phyloP scores from a whole-genome alignment of 371 early-diverging fungal genomes.

The Mucor irregularis region DNA sequence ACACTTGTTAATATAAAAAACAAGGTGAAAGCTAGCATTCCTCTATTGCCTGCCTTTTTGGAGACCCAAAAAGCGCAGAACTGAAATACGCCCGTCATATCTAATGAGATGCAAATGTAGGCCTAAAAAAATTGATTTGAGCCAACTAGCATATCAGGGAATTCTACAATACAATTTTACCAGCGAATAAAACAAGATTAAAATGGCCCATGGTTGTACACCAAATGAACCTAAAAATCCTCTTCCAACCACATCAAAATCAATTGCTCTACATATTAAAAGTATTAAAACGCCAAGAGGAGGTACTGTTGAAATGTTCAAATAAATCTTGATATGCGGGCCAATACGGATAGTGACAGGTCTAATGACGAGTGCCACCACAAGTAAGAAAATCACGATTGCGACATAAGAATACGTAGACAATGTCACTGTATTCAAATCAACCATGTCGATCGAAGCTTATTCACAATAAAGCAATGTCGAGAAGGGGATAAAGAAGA shows the following conservation, averaged over 20 bases:
- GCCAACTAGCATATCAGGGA: no score
- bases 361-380: conserved; percentile 52
- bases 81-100: conserved; percentile 76
- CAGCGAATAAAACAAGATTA: conserved; percentile 76
- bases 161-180: conserved; percentile 42
- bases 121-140: no score
- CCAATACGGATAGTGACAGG: conserved; percentile 49
- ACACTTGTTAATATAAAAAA: conserved; percentile 71
- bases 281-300: conserved; percentile 65
- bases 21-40: conserved; percentile 60
- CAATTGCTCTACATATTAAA: conserved; percentile 56
- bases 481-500: not conserved
- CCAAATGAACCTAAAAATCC: conserved; percentile 67
- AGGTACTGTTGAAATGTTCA: conserved; percentile 72
- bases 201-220: conserved; percentile 76
- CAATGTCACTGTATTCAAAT: conserved; percentile 16
- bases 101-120: conserved; percentile 82
- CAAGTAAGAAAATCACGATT: conserved; percentile 51
- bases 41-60: conserved; percentile 56
- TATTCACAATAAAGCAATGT: not conserved
- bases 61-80: conserved; percentile 72
- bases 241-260: conserved; percentile 46
- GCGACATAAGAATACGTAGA: conserved; percentile 54
- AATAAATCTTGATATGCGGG: conserved; percentile 25
- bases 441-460: no score